Percentiles rank a stretch among this genome's conserved stretches.
These are phyloP conservation scores for Pichia cephalocereana DNA, from an alignment of 805 yeast genomes.

Conservation along the genomic window DNA sequence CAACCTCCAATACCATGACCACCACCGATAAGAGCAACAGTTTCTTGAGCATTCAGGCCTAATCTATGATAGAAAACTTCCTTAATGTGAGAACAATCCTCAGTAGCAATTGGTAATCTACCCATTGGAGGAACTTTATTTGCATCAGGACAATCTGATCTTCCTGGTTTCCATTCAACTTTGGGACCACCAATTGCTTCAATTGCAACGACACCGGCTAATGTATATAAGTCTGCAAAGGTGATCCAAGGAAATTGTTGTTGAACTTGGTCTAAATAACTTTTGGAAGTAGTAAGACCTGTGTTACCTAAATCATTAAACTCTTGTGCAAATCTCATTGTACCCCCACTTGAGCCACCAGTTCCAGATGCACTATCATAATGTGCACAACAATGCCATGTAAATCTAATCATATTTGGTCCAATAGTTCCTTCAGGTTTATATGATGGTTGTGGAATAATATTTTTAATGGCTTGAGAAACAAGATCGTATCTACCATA, in stretches of 20 bases:
- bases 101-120: slow-evolving; percentile 64
- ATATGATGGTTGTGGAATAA: slow-evolving; percentile 31
- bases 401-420: slow-evolving; percentile 68
- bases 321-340: slow-evolving; percentile 49
- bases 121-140: slow-evolving; percentile 54
- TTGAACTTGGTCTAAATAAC: slow-evolving; percentile 47
- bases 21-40: slow-evolving; percentile 65
- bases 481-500: slow-evolving; percentile 26
- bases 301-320: slow-evolving; percentile 51
- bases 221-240: slow-evolving; percentile 71
- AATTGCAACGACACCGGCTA: slow-evolving; percentile 70
- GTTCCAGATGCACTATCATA: slow-evolving; percentile 44
- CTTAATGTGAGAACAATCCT: slow-evolving; percentile 57
- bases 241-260: slow-evolving; percentile 59
- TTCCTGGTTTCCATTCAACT: slow-evolving; percentile 76
- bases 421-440: slow-evolving; percentile 62
- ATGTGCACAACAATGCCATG: slow-evolving; percentile 88
- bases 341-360: slow-evolving; percentile 69
- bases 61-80: slow-evolving; percentile 48
- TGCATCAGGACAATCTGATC: slow-evolving; percentile 47
- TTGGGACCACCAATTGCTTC: slow-evolving; percentile 76
- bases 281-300: slow-evolving; percentile 52
- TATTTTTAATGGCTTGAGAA: slow-evolving; percentile 27
- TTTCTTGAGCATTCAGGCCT: slow-evolving; percentile 63
- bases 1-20: slow-evolving; percentile 76